Evolutionary conservation across 495 filamentous ascomycete genomes (phyloP), one percentile per base, ranked within the genome.

Genomic region (Lineolata rhizophorae): DNA sequence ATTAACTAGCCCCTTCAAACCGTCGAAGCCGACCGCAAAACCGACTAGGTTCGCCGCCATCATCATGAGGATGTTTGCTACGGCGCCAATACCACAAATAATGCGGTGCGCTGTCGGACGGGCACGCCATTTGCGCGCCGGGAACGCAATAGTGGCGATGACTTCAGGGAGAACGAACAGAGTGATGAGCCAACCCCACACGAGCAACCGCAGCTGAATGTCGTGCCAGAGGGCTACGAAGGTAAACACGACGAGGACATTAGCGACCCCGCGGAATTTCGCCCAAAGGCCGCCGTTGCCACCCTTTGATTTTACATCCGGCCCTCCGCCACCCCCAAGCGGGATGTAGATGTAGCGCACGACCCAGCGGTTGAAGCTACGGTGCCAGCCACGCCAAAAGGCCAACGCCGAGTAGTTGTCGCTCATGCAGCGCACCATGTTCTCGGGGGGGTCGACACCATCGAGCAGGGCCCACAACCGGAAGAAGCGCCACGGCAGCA

Each of bases 171-270:
- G 47, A 46, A 99, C 74, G 54, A 99, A 99, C 8, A 94, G 52
- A 3, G 84, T 80, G 27, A 95, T 66, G 30, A 99, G 58, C 87
- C 87, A 99, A 10, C 87, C 82, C 87, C 87, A 99, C 46, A 87
- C 73, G 10, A 99, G 65, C 16, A 99, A 63, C 27, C 72, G 68
- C n/a, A 94, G 65, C 45, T 84, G 71, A 49, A 99, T 90, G 44
- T 99, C 87, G 51, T 99, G 87, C 87, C 87, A 99, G 24, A 99
- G 58, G 4, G 90, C 87, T 18, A 99, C 87, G 40, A 99, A 99
- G 2, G 82, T 93, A 48, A 99, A 99, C 2, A 92, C 76, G n/a
- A 70, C 55, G 8, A 83, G 56, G 45, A 77, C 80, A 31, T 85
- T 92, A 20, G 71, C 48, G 22, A 73, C 52, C 2, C 49, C 48